phyloP scores from a whole-genome alignment of 2,329 filamentous ascomycete species.

The Aureobasidium mangrovei region DNA sequence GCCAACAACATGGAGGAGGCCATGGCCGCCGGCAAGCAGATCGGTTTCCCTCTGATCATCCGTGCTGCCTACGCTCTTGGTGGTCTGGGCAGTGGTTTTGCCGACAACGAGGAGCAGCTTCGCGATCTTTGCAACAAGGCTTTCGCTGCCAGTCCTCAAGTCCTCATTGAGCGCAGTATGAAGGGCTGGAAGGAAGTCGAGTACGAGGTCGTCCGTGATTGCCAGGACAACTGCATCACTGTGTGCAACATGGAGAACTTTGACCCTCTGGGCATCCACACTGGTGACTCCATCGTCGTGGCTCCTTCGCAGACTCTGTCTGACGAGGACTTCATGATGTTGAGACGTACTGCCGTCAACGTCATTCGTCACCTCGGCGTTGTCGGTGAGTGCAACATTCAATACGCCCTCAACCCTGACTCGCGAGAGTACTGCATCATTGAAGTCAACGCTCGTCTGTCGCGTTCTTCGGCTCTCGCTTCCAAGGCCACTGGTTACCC shows the following conservation, averaged over 20 bases:
- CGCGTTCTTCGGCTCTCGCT: slow-evolving; percentile 85
- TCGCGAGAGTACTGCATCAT: slow-evolving; percentile 98
- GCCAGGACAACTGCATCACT: slow-evolving; percentile 95
- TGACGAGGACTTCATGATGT: slow-evolving; percentile 98
- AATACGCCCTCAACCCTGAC: slow-evolving; percentile 93
- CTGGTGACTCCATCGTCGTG: slow-evolving; percentile 95
- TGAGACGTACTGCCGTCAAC: slow-evolving; percentile 91
- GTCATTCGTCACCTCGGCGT: slow-evolving; percentile 95
- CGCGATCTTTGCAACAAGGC: slow-evolving; percentile 87
- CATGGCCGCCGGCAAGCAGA: slow-evolving; percentile 75
- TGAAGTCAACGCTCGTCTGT: slow-evolving; percentile 94
- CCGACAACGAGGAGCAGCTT: slow-evolving; percentile 75
- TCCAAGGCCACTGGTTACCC: slow-evolving; percentile 97
- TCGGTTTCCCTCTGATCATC: slow-evolving; percentile 94
- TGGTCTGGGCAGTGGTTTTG: slow-evolving; percentile 91
- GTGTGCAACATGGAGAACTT: slow-evolving; percentile 99
- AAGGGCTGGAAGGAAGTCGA: slow-evolving; percentile 99
- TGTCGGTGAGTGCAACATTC: slow-evolving; percentile 97
- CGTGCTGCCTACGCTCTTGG: slow-evolving; percentile 93
- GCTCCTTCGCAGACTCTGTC: slow-evolving; percentile 94
- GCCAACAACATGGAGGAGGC: slow-evolving; percentile 84
- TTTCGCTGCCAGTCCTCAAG: slow-evolving; percentile 88
- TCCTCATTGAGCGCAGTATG: slow-evolving; percentile 96
- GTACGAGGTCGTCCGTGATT: slow-evolving; percentile 95
- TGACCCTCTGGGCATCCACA: slow-evolving; percentile 94